These are phyloP conservation scores for Phialocephala subalpina DNA, from an alignment of 2,329 filamentous ascomycete genomes.

Conservation along the genomic window DNA sequence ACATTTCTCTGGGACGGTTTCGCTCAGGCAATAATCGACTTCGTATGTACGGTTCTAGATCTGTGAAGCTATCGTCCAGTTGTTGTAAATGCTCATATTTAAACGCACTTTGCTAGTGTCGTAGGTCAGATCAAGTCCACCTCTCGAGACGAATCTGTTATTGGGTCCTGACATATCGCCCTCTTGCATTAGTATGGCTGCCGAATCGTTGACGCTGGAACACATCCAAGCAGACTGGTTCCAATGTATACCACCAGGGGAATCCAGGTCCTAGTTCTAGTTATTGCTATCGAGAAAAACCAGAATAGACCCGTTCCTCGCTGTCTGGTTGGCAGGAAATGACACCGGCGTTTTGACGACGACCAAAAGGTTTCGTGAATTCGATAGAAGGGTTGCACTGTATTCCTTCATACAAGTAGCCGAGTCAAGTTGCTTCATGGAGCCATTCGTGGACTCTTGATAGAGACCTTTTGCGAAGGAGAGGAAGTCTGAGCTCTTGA, in stretches of 20 bases:
- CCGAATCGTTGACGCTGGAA: background rate
- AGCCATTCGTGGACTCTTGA: background rate
- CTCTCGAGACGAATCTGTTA: background rate
- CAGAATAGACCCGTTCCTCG: background rate
- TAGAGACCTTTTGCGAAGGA: background rate
- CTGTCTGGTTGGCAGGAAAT: background rate
- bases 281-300: background rate
- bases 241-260: background rate
- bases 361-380: background rate
- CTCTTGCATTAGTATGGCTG: background rate
- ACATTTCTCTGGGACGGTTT: background rate
- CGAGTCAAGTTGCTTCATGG: background rate
- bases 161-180: background rate
- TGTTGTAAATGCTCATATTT: background rate
- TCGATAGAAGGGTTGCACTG: background rate
- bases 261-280: background rate
- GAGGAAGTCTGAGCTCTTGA: background rate
- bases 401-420: background rate
- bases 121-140: background rate
- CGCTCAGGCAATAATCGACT: conserved; percentile 19
- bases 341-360: background rate
- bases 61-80: background rate
- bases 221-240: background rate
- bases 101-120: background rate
- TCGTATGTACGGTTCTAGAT: background rate